These are phyloP conservation scores for Naganishia sp. DNA, from an alignment of 1,284 basidiomycete genomes.

Conservation along the genomic window DNA sequence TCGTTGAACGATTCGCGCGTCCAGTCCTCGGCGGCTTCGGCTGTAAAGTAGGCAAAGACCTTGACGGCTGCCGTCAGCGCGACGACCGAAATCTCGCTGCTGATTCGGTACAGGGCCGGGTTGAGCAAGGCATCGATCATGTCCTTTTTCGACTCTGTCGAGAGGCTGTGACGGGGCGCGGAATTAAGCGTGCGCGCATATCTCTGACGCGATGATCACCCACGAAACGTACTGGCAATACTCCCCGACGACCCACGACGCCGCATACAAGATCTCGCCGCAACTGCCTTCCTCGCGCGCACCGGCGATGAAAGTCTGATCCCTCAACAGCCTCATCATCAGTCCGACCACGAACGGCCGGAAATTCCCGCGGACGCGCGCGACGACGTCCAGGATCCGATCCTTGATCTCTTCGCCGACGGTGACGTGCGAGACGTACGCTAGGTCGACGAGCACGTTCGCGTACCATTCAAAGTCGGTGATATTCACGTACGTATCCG, in stretches of 20 bases:
- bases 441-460: slow-evolving; percentile 85
- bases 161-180: slow-evolving; percentile 44
- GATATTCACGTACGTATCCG: slow-evolving; percentile 81
- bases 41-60: slow-evolving; percentile 81
- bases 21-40: slow-evolving; percentile 74
- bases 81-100: slow-evolving; percentile 22
- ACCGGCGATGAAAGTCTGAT: slow-evolving; percentile 66
- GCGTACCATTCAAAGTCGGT: slow-evolving; percentile 96
- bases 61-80: slow-evolving; percentile 78
- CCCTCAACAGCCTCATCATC: slow-evolving; percentile 74
- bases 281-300: slow-evolving; percentile 62
- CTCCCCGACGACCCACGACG: slow-evolving; percentile 94
- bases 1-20: slow-evolving; percentile 54
- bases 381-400: slow-evolving; percentile 82
- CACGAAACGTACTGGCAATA: slow-evolving; percentile 68
- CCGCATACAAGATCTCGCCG: slow-evolving; percentile 82
- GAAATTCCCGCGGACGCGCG: slow-evolving; percentile 69
- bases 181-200: slow-evolving; percentile 33
- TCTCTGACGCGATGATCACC: background rate
- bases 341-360: slow-evolving; percentile 76
- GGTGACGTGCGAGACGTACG: slow-evolving; percentile 76
- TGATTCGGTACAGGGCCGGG: slow-evolving; percentile 8
- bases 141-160: slow-evolving; percentile 27
- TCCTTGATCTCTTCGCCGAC: slow-evolving; percentile 74
- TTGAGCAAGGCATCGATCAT: slow-evolving; percentile 20